Base-by-base conservation (phyloP, 2,329 filamentous ascomycete genomes). In the Fusarium anguioides region DNA sequence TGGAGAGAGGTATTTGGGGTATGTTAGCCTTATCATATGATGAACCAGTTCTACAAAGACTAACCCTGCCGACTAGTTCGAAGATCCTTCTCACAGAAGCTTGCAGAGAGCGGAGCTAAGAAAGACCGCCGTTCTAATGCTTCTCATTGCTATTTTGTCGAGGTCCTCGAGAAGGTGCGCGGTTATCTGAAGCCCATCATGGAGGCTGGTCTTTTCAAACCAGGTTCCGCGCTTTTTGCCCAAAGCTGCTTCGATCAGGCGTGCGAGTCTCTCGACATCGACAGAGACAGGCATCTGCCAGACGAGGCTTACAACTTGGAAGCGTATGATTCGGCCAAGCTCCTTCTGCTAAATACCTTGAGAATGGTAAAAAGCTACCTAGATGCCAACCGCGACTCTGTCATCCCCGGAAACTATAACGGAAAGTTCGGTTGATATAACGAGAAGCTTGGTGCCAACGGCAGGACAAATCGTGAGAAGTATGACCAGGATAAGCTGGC, bases 391-490 rank as follows among this genome's bases (percentile, higher is more conserved):
- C 11, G 12, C 1, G 24, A 24, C 0, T 4, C 24, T 6, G 2
- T 9, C 11, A 26, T 53, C 17, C 20, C 50, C 17, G 41, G 20
- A 4, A 57, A 3, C 20, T 73, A 72, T 29, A 70, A 67, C 9
- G 71, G 69, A 27, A 56, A 40, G 23, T 59, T 65, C 1, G 71
- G 71, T 20, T 66, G 64, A 48, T 71, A 72, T 9, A 39, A 71
- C 3, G 65, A 72, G 18, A 21, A 9, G 9, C 44, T 64, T 4
- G 36, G 52, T 21, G 7, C 29, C 2, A 2, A 1, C 2, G 47
- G 42, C 14, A 10, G 24, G 20, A 61, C 41, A 5, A 57, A 61
- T 18, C 42, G 31, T 0, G 53, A 44, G 26, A 64, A 37, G 29
- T 68, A 59, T 60, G 15, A 46, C 5, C 60, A 65, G 23, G 70